Conservation (phyloP, 257 asterid species). For the Solanum neorickii region DNA sequence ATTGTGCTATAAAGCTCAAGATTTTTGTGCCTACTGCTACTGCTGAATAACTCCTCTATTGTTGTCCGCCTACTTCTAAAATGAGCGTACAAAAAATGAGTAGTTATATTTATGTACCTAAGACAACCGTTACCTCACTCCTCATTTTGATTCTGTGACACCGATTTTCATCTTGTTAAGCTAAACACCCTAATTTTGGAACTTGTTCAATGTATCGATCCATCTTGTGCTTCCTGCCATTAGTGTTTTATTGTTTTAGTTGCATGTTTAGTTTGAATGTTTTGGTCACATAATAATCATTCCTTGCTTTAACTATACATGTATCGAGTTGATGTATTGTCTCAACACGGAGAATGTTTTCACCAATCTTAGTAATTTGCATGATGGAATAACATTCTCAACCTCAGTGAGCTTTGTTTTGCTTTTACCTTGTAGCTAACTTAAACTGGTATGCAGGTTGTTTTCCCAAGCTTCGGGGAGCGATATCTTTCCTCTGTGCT, state of each 20-base stretch:
- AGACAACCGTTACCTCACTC: background rate
- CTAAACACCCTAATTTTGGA: background rate
- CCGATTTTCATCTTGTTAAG: background rate
- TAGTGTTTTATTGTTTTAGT: background rate
- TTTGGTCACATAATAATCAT: background rate
- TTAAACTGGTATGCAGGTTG: constrained; percentile 27
- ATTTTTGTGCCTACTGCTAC: background rate
- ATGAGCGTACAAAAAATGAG: background rate
- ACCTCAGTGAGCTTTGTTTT: background rate
- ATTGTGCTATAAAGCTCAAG: background rate
- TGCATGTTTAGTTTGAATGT: background rate
- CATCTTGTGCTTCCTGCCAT: background rate
- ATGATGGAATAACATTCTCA: background rate
- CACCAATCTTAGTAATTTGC: background rate
- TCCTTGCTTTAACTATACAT: background rate
- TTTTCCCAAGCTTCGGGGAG: constrained; percentile 92
- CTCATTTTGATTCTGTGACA: background rate
- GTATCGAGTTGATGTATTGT: background rate
- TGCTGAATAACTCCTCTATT: background rate
- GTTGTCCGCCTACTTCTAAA: background rate
- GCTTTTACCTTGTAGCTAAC: background rate
- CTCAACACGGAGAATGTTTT: background rate
- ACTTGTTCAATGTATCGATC: background rate
- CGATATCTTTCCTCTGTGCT: constrained; percentile 81
- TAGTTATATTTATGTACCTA: background rate